phyloP scores from a whole-genome alignment of 2,329 filamentous ascomycete genomes.

The Daldinia sp. region DNA sequence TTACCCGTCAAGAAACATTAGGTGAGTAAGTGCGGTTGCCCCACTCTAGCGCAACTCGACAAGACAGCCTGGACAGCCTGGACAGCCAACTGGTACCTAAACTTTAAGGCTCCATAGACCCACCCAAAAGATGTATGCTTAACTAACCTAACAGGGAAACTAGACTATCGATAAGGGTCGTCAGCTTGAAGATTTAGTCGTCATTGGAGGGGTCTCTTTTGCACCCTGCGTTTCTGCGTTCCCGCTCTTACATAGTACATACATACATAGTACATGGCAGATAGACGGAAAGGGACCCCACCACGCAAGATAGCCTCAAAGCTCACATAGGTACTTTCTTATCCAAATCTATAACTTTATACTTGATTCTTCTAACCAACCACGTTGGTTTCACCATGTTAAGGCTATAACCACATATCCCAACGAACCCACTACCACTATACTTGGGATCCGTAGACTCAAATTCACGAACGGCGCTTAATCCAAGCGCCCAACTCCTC shows the following conservation, averaged over 20 bases:
- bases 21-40: slow-evolving; percentile 32
- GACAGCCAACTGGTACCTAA: slow-evolving; percentile 23
- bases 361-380: too few relatives aligned
- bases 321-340: not conserved
- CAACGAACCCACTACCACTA: not conserved
- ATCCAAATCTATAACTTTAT: not conserved
- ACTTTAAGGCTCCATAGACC: slow-evolving; percentile 19
- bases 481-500: not conserved
- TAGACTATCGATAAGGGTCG: slow-evolving; percentile 28
- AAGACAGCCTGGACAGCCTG: too few relatives aligned
- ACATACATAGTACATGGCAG: slow-evolving; percentile 17
- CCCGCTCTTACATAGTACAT: slow-evolving; percentile 26
- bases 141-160: slow-evolving; percentile 1
- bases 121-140: slow-evolving; percentile 10
- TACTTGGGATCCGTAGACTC: not conserved
- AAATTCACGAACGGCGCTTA: too few relatives aligned
- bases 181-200: slow-evolving; percentile 13
- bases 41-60: slow-evolving; percentile 27
- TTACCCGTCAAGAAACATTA: slow-evolving; percentile 14
- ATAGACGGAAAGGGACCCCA: slow-evolving; percentile 20
- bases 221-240: slow-evolving; percentile 20
- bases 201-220: slow-evolving; percentile 30
- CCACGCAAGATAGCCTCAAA: slow-evolving; percentile 26
- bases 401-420: not conserved
- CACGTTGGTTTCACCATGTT: too few relatives aligned